Base-by-base conservation (phyloP, 768 basidiomycete species). In the Cystoderma amianthinum region DNA sequence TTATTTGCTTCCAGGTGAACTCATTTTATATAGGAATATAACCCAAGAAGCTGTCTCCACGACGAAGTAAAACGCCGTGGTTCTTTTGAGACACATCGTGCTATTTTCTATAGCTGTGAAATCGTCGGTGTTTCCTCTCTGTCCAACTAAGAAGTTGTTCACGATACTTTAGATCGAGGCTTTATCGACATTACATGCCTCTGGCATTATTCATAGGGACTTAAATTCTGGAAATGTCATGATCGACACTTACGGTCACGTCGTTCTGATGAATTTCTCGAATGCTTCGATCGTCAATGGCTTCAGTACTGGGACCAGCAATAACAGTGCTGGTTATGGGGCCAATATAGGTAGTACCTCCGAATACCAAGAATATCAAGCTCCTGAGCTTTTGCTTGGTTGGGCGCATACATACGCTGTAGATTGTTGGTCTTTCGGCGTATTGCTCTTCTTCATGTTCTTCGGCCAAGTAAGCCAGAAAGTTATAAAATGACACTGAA, bases 341-440 rank as follows among this genome's bases (percentile, higher is more conserved):
- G 25, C 38, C 33, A 37, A 38, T 34, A 24, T 41, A 19, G 30
- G 30, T 32, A 30, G 42, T 15, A 7, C 16, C 3, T 38, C 42
- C 32, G 39, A 37, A 6, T 44, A 42, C 22, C 33, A 43, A 22
- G 51, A 50, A 32, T 75, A 70, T 48, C 62, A 58, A 16, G 74
- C 79, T 3, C 78, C 80, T 1, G 79, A 81, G 46, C 44, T 75
- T 1, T 44, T 78, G 10, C 58, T 80, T 6, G 72, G 72, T 0
- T 82, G 80, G 80, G 50, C 60, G 12, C 69, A 75, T 39, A 71
- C 76, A 46, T 59, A 51, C 17, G 58, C 67, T 11, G 74, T 75
- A 15, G 80, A 82, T 54, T 71, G 67, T 47, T 82, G 80, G 79
- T 69, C 70, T 0, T 77, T 80, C 45, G 80, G 78, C 2, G 51